These are phyloP conservation scores for Acacia melanoxylon DNA, from an alignment of 306 rosid species.

Conservation along the genomic window DNA sequence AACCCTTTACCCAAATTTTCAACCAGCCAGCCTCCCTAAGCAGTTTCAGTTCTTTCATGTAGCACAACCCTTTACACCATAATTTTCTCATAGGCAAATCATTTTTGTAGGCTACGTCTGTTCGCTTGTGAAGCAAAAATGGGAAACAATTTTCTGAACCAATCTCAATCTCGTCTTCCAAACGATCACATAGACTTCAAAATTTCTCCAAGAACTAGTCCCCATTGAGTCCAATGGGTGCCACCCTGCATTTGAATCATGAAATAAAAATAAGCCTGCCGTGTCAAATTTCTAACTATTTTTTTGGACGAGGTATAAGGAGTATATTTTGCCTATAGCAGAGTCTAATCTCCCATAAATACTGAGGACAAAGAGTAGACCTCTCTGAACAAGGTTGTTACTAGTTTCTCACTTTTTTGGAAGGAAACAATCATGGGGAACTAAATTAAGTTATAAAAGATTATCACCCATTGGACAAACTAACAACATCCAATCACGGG, in stretches of 20 bases:
- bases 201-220: constrained; percentile 86
- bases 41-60: neutral
- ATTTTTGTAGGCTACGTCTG: neutral
- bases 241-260: constrained; percentile 67
- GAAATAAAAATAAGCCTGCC: neutral
- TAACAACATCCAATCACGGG: neutral
- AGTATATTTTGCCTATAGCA: neutral
- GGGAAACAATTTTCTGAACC: neutral
- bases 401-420: neutral
- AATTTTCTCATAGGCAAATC: constrained; percentile 15
- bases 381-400: neutral
- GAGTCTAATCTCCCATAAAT: neutral
- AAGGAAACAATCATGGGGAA: neutral
- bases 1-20: neutral
- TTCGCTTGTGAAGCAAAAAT: neutral
- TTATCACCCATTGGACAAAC: neutral
- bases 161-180: constrained; percentile 24
- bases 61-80: neutral
- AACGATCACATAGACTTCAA: constrained; percentile 44
- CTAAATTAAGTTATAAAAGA: neutral
- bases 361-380: neutral
- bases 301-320: neutral
- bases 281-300: neutral
- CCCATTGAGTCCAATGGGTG: constrained; percentile 97
- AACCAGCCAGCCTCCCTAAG: neutral